Evolutionary conservation across 495 filamentous ascomycete genomes (phyloP).

Genomic region (Aspergillus biplanus): DNA sequence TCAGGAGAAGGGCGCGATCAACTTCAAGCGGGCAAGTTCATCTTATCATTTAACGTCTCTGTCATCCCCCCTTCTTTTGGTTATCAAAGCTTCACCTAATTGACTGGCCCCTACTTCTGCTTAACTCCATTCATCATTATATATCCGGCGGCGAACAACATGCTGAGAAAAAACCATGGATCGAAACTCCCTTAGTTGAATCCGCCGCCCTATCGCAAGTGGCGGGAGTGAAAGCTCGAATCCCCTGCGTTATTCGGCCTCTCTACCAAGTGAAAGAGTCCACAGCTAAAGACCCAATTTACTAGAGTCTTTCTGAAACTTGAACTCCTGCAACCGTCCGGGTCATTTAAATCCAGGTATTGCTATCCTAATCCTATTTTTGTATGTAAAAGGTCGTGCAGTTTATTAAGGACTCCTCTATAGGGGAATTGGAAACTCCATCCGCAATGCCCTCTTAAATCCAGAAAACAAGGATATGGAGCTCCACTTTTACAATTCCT

Average conservation of each 20-base stretch:
- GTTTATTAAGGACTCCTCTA: constrained; percentile 1
- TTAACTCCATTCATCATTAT: background rate
- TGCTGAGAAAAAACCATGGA: constrained; percentile 55
- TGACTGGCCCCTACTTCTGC: background rate
- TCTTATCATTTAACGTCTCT: too few relatives aligned
- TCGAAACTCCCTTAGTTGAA: constrained; percentile 71
- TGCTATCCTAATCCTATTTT: constrained; percentile 2
- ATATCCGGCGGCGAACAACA: background rate
- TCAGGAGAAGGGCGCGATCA: background rate
- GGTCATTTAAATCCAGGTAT: constrained; percentile 91
- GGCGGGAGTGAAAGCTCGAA: constrained; percentile 52
- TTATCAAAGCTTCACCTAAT: too few relatives aligned
- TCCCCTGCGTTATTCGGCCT: background rate
- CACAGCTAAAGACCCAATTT: constrained; percentile 22
- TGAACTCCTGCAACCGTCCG: constrained; percentile 85
- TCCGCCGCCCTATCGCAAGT: constrained; percentile 66
- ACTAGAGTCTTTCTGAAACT: constrained; percentile 87
- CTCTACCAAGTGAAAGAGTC: background rate
- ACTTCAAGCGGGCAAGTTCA: too few relatives aligned
- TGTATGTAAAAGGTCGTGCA: background rate
- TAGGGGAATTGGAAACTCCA: constrained; percentile 77
- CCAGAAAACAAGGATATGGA: constrained; percentile 34
- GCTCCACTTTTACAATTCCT: constrained; percentile 82
- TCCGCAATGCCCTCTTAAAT: constrained; percentile 54
- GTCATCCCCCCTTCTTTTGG: too few relatives aligned